Conservation (phyloP, 2,329 filamentous ascomycete species). For the Calonectria pauciramosa region DNA sequence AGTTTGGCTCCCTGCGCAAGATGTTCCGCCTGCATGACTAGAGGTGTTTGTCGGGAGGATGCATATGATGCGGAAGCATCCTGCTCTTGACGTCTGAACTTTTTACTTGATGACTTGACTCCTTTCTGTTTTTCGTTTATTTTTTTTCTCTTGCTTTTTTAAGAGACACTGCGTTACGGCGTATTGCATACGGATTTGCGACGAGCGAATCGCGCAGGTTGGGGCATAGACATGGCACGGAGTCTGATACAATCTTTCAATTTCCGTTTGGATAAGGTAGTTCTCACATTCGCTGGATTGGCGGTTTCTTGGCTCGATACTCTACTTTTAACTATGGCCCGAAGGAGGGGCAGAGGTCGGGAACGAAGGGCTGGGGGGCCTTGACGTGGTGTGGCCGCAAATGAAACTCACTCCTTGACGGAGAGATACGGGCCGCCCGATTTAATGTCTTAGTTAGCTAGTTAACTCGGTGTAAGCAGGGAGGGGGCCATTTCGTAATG, state of each 20-base stretch:
- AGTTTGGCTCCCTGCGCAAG: slow-evolving; percentile 75
- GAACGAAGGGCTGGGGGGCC: not conserved
- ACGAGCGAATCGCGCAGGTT: not conserved
- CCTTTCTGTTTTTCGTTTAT: not conserved
- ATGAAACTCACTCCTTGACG: slow-evolving; percentile 5
- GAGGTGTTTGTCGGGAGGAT: slow-evolving; percentile 26
- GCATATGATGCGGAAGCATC: not conserved
- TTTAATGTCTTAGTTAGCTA: slow-evolving; percentile 13
- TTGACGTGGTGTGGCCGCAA: not conserved
- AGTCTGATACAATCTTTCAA: not conserved
- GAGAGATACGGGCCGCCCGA: slow-evolving; percentile 6
- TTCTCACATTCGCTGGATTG: not conserved
- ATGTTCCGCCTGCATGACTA: slow-evolving; percentile 71
- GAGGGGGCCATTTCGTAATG: not conserved
- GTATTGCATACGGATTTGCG: not conserved
- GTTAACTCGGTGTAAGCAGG: slow-evolving; percentile 1
- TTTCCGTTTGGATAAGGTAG: not conserved
- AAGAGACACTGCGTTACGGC: not conserved
- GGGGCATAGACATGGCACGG: not conserved
- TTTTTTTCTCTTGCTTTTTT: not conserved
- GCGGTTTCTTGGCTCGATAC: not conserved
- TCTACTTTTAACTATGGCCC: not conserved
- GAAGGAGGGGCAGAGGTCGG: not conserved
- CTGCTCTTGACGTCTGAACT: not conserved
- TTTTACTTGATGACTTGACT: not conserved